A percentile compares a stretch with the other conserved stretches of the same genome.
Conservation (phyloP, 2,329 filamentous ascomycete species). For the Pseudomassariella vexata region DNA sequence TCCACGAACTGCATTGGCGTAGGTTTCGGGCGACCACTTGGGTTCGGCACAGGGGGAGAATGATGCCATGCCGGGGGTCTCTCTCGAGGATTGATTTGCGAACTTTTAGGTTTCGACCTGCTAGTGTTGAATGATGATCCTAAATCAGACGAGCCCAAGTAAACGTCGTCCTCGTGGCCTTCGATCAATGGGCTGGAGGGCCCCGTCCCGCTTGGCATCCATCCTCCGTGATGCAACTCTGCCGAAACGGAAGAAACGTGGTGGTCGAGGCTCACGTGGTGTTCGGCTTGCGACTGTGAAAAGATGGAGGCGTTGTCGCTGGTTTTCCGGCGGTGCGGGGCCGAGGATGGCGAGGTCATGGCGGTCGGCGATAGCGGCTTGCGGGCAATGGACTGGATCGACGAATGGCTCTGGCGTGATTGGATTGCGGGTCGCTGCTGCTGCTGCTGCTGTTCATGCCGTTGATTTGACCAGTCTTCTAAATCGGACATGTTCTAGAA, state of each 20-base stretch:
- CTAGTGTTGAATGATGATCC: constrained; percentile 3
- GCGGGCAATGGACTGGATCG: background rate
- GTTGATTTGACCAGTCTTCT: background rate
- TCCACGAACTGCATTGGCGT: constrained; percentile 15
- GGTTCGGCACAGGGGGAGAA: constrained; percentile 4
- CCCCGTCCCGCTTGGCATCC: constrained; percentile 3
- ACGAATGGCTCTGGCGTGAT: constrained; percentile 3
- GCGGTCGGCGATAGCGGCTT: constrained; percentile 1
- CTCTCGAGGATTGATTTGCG: background rate
- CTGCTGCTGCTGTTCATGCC: too few relatives aligned
- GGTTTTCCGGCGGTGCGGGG: constrained; percentile 1
- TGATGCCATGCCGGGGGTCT: constrained; percentile 4
- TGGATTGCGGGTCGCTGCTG: constrained; percentile 1
- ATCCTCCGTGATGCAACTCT: constrained; percentile 10
- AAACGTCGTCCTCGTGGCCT: constrained; percentile 6
- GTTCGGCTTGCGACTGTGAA: constrained; percentile 8
- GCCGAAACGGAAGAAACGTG: constrained; percentile 6
- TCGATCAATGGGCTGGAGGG: constrained; percentile 1
- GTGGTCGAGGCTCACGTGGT: constrained; percentile 1
- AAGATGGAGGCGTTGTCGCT: constrained; percentile 9
- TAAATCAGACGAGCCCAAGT: constrained; percentile 3
- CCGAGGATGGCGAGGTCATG: too few relatives aligned
- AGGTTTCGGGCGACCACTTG: constrained; percentile 9
- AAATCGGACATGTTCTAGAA: constrained; percentile 1
- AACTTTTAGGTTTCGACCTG: constrained; percentile 1